phyloP scores from a whole-genome alignment of 768 basidiomycete species.

The Lactifluus volemus region DNA sequence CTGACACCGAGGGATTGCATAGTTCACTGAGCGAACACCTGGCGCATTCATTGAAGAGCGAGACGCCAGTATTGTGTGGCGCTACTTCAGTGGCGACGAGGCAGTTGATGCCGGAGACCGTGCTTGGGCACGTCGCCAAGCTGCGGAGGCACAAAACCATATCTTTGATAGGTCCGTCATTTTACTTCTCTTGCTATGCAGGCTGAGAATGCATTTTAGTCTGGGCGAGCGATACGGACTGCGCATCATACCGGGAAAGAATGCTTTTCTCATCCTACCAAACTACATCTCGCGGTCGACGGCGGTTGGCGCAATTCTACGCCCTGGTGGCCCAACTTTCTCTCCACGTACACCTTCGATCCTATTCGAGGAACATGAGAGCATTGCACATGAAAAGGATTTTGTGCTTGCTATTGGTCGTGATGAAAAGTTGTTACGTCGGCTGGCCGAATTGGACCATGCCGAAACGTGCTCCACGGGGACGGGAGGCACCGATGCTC shows the following conservation, averaged over 20 bases:
- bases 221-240: constrained; percentile 77
- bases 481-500: constrained; percentile 68
- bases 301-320: constrained; percentile 71
- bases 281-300: constrained; percentile 80
- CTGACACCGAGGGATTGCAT: not conserved
- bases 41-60: constrained; percentile 80
- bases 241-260: constrained; percentile 73
- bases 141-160: constrained; percentile 88
- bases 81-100: constrained; percentile 59
- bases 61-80: constrained; percentile 75
- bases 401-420: constrained; percentile 60
- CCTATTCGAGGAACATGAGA: constrained; percentile 28
- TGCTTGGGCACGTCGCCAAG: constrained; percentile 79
- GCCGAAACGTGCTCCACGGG: constrained; percentile 64
- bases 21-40: constrained; percentile 88
- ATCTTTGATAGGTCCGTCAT: constrained; percentile 63
- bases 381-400: constrained; percentile 33
- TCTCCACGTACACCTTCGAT: constrained; percentile 30
- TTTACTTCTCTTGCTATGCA: not conserved
- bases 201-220: constrained; percentile 27
- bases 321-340: constrained; percentile 46
- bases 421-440: constrained; percentile 70
- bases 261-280: constrained; percentile 74
- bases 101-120: constrained; percentile 38
- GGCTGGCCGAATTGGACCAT: constrained; percentile 65